Conservation (phyloP, 768 basidiomycete species). For the Pleurotus cornucopiae region DNA sequence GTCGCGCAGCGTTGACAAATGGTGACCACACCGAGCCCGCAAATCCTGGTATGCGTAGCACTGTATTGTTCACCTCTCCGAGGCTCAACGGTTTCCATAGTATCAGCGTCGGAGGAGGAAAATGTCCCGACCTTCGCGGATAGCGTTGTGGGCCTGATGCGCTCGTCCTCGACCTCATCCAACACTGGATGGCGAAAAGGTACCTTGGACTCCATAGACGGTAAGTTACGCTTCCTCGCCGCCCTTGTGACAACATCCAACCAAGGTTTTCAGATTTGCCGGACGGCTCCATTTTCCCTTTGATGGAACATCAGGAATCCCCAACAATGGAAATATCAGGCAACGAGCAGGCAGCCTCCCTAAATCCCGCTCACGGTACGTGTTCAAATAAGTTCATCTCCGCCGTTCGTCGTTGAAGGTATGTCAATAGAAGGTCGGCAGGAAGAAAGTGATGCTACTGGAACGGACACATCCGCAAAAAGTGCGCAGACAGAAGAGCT, state of each 20-base stretch:
- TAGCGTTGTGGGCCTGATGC: constrained; percentile 1
- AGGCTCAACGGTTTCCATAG: neutral
- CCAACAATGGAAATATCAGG: neutral
- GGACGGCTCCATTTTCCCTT: neutral
- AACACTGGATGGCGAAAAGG: neutral
- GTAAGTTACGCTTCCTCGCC: neutral
- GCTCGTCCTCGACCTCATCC: constrained; percentile 1
- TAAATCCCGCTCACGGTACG: too few species aligned
- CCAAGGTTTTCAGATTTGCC: neutral
- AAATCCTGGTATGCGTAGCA: neutral
- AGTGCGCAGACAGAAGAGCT: too few species aligned
- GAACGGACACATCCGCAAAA: too few species aligned
- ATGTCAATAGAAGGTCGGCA: too few species aligned
- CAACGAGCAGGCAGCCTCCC: neutral
- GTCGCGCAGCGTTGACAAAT: constrained; percentile 10
- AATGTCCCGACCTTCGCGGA: constrained; percentile 1
- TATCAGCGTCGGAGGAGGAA: neutral
- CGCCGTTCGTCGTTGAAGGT: too few species aligned
- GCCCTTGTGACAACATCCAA: neutral
- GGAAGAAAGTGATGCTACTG: too few species aligned
- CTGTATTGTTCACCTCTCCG: neutral
- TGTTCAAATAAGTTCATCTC: too few species aligned
- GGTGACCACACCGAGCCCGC: neutral
- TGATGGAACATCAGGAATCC: neutral
- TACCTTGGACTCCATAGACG: neutral